phyloP scores from a whole-genome alignment of 441 rosid genomes.

The Adansonia rubrostipa region DNA sequence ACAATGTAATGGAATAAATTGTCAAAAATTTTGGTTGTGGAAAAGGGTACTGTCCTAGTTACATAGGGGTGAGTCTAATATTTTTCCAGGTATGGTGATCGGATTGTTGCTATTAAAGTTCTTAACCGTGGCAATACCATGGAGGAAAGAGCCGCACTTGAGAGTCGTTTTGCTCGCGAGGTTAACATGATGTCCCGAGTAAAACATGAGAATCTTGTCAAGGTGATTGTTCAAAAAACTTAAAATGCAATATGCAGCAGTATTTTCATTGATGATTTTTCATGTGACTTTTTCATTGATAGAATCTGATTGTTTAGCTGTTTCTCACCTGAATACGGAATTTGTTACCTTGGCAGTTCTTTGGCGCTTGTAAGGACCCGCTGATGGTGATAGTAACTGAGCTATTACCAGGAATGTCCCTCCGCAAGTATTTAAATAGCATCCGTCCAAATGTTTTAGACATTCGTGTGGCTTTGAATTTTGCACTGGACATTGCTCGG shows the following conservation, averaged over 20 bases:
- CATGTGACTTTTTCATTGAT: not conserved
- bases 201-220: constrained; percentile 83
- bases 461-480: constrained; percentile 60
- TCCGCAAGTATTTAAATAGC: constrained; percentile 70
- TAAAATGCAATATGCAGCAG: not conserved
- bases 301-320: not conserved
- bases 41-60: constrained; percentile 29
- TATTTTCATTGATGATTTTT: no score
- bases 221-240: constrained; percentile 43
- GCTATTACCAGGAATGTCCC: constrained; percentile 93
- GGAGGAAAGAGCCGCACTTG: constrained; percentile 65
- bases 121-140: constrained; percentile 71
- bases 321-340: not conserved
- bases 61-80: constrained; percentile 42
- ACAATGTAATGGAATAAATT: constrained; percentile 21
- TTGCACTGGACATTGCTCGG: constrained; percentile 83
- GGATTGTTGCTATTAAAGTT: constrained; percentile 83
- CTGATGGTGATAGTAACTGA: constrained; percentile 88
- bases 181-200: constrained; percentile 97
- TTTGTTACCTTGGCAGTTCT: constrained; percentile 55
- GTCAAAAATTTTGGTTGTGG: constrained; percentile 19
- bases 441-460: constrained; percentile 71
- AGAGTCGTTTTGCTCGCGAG: constrained; percentile 84
- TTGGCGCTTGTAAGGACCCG: constrained; percentile 93
- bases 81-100: constrained; percentile 73